phyloP scores from a whole-genome alignment of 2,329 filamentous ascomycete genomes.

The Aphanocladium album region DNA sequence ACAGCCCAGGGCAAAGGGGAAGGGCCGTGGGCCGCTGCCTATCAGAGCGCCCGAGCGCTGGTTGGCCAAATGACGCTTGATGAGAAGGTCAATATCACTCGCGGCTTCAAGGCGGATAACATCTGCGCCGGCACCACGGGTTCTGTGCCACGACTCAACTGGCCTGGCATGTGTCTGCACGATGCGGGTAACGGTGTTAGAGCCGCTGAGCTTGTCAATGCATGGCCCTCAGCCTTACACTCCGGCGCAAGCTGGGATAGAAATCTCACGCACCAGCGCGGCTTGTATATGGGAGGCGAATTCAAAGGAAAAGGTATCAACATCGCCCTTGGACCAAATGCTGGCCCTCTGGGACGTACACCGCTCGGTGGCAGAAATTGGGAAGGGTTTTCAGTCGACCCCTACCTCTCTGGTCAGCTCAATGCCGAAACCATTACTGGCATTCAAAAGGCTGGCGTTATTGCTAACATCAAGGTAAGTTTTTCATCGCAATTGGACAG shows the following conservation, averaged over 20 bases:
- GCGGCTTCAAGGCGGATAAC: slow-evolving; percentile 49
- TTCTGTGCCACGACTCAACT: slow-evolving; percentile 38
- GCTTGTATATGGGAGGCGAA: slow-evolving; percentile 49
- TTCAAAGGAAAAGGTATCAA: slow-evolving; percentile 59
- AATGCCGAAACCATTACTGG: slow-evolving; percentile 69
- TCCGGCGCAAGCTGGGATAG: slow-evolving; percentile 50
- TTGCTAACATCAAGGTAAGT: slow-evolving; percentile 63
- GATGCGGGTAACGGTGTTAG: slow-evolving; percentile 46
- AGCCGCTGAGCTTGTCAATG: slow-evolving; percentile 43
- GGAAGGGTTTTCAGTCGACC: slow-evolving; percentile 70
- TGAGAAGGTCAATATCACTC: slow-evolving; percentile 53
- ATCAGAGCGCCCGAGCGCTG: slow-evolving; percentile 50
- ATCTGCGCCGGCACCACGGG: slow-evolving; percentile 45
- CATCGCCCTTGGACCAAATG: slow-evolving; percentile 63
- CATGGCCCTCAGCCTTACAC: slow-evolving; percentile 44
- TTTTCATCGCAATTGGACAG: rapidly evolving
- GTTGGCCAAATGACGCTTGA: slow-evolving; percentile 60
- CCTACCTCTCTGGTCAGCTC: slow-evolving; percentile 64
- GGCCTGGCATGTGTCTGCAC: slow-evolving; percentile 44
- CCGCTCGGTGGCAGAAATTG: slow-evolving; percentile 68
- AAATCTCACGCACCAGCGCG: slow-evolving; percentile 47
- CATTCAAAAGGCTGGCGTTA: slow-evolving; percentile 72
- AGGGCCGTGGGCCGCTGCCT: slow-evolving; percentile 52
- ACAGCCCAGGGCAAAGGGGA: slow-evolving; percentile 27
- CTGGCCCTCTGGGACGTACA: slow-evolving; percentile 66